These are phyloP conservation scores for Fusarium liriodendri DNA, from an alignment of 2,329 filamentous ascomycete species.

Conservation along the genomic window DNA sequence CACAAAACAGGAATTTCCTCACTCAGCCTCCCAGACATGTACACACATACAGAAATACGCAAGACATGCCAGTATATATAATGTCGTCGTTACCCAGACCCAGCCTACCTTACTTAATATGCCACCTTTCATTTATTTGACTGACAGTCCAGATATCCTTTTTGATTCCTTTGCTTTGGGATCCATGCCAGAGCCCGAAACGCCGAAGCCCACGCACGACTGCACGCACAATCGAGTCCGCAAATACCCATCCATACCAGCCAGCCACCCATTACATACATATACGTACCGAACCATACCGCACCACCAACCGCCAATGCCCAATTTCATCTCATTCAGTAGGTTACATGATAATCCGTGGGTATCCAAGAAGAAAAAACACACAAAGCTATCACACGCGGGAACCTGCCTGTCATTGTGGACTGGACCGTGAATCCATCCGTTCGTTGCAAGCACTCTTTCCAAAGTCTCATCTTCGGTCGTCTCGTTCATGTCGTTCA, in stretches of 20 bases:
- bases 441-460: neutral
- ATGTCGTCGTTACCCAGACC: slow-evolving; percentile 3
- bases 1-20: neutral
- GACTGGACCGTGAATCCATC: neutral
- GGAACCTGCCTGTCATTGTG: neutral
- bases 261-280: slow-evolving; percentile 23
- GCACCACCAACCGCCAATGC: neutral
- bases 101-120: neutral
- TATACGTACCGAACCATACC: slow-evolving; percentile 1
- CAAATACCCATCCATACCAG: slow-evolving; percentile 1
- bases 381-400: slow-evolving; percentile 7
- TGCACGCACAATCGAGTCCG: slow-evolving; percentile 2
- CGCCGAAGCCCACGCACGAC: slow-evolving; percentile 19
- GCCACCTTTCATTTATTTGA: neutral
- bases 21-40: neutral
- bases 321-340: slow-evolving; percentile 1
- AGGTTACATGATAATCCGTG: slow-evolving; percentile 30
- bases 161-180: slow-evolving; percentile 1
- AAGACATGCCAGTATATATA: neutral
- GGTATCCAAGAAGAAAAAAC: slow-evolving; percentile 35
- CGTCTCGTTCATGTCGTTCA: slow-evolving; percentile 52
- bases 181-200: slow-evolving; percentile 11
- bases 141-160: slow-evolving; percentile 2
- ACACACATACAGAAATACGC: neutral
- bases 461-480: slow-evolving; percentile 18